These are phyloP conservation scores for Cupressus sempervirens DNA, from an alignment of 75 land plant species.

Conservation along the genomic window DNA sequence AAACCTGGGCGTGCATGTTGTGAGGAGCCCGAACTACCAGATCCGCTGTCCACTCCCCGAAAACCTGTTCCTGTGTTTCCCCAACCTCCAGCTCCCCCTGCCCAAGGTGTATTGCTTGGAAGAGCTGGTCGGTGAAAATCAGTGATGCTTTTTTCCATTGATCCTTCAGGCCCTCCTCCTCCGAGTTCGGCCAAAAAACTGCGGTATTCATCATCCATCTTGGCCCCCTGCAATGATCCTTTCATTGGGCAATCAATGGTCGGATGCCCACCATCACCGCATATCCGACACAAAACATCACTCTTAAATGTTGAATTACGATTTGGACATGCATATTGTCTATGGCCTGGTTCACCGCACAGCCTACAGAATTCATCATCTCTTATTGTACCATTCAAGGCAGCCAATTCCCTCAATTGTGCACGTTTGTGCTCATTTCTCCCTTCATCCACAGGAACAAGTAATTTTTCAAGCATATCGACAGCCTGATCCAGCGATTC, in stretches of 20 bases:
- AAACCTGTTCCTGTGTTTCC: background rate
- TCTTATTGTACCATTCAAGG: conserved; percentile 86
- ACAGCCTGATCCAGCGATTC: conserved; percentile 87
- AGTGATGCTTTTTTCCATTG: background rate
- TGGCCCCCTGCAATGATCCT: conserved; percentile 35
- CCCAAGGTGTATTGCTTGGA: conserved; percentile 11
- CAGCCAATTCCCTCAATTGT: conserved; percentile 88
- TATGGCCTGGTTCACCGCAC: conserved; percentile 94
- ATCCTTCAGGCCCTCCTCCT: conserved; percentile 8
- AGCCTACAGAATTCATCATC: conserved; percentile 88
- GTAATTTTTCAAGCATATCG: conserved; percentile 88
- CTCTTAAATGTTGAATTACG: conserved; percentile 20
- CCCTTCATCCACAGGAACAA: conserved; percentile 89
- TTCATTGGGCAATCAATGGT: conserved; percentile 96
- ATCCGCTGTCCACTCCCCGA: background rate
- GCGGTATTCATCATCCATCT: conserved; percentile 30
- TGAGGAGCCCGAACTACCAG: background rate
- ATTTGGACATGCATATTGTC: conserved; percentile 86
- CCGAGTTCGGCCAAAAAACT: conserved; percentile 26
- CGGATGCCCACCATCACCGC: conserved; percentile 99
- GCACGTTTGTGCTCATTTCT: conserved; percentile 93
- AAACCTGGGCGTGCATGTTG: conserved; percentile 4
- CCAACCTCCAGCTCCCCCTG: conserved; percentile 12
- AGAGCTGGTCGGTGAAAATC: background rate
- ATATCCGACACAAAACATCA: conserved; percentile 85